Conservation (phyloP, 805 yeast species). For the Metahyphopichia silvanorum region DNA sequence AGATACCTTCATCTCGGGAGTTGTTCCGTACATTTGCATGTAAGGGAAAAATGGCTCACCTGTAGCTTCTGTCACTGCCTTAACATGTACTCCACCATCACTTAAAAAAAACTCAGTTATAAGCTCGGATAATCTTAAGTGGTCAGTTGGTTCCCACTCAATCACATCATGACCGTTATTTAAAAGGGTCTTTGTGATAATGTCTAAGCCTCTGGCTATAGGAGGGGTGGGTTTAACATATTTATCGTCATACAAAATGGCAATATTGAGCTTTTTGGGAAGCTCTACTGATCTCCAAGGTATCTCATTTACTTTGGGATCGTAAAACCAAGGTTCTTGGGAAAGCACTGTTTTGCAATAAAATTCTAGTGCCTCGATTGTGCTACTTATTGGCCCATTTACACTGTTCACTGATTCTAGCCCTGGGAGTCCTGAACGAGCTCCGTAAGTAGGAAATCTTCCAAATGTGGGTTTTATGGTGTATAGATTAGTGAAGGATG, state of each 20-base stretch:
- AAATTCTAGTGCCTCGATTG: constrained; percentile 35
- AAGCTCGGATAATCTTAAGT: constrained; percentile 24
- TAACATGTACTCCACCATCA: constrained; percentile 43
- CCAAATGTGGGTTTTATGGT: constrained; percentile 45
- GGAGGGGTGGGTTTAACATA: constrained; percentile 55
- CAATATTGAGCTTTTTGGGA: constrained; percentile 40
- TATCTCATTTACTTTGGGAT: constrained; percentile 49
- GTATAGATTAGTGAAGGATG: constrained; percentile 39
- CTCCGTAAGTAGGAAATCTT: constrained; percentile 38
- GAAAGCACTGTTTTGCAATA: constrained; percentile 35
- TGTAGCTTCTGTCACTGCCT: constrained; percentile 27
- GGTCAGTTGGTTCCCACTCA: constrained; percentile 44
- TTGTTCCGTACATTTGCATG: constrained; percentile 36
- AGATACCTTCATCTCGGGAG: constrained; percentile 32
- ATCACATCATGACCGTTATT: constrained; percentile 51
- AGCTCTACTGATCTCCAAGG: constrained; percentile 43
- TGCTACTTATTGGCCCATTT: constrained; percentile 46
- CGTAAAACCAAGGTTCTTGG: constrained; percentile 44
- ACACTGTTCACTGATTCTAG: constrained; percentile 36
- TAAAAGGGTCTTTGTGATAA: constrained; percentile 25
- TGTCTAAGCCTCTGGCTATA: constrained; percentile 42
- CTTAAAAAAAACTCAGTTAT: constrained; percentile 38
- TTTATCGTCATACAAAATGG: constrained; percentile 42
- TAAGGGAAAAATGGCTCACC: constrained; percentile 30
- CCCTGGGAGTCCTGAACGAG: constrained; percentile 33